A percentile compares a stretch with the other conserved stretches of the same genome.
phyloP scores from a whole-genome alignment of 768 basidiomycete genomes.

The Lactarius sanguifluus region DNA sequence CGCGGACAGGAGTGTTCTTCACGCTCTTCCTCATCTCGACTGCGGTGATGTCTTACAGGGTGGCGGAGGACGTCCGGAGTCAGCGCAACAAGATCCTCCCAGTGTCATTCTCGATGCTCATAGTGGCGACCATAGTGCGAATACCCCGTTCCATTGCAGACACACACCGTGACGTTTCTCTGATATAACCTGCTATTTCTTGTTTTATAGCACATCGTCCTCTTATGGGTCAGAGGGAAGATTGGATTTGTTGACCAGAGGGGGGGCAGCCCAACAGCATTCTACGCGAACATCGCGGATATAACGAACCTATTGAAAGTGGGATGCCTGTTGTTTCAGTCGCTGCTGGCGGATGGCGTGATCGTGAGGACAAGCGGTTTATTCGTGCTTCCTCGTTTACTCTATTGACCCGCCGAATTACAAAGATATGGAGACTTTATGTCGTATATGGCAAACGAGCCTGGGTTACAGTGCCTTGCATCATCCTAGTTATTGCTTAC shows the following conservation, averaged over 20 bases:
- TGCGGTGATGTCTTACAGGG: neutral
- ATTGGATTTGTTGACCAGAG: neutral
- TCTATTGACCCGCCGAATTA: neutral
- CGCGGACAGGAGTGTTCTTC: constrained; percentile 2
- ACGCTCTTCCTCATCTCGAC: neutral
- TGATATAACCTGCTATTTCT: neutral
- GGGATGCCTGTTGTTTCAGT: neutral
- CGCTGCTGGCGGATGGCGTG: constrained; percentile 1
- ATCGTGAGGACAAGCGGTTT: neutral
- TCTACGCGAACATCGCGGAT: constrained; percentile 4
- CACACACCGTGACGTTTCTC: neutral
- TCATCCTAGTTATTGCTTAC: neutral
- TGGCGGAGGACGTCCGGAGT: neutral
- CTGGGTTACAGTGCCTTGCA: neutral
- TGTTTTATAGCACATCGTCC: neutral
- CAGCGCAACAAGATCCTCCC: constrained; percentile 5
- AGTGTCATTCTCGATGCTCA: constrained; percentile 1
- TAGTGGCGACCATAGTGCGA: constrained; percentile 1
- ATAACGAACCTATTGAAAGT: neutral
- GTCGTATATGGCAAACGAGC: constrained; percentile 3
- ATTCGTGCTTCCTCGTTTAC: neutral
- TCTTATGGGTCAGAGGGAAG: constrained; percentile 1
- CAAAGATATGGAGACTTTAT: constrained; percentile 3
- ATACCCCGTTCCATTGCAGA: neutral
- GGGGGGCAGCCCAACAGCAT: neutral